Evolutionary conservation across 768 basidiomycete genomes (phyloP), one percentile per base, ranked within the genome.

Genomic region (Amanita rimosa): DNA sequence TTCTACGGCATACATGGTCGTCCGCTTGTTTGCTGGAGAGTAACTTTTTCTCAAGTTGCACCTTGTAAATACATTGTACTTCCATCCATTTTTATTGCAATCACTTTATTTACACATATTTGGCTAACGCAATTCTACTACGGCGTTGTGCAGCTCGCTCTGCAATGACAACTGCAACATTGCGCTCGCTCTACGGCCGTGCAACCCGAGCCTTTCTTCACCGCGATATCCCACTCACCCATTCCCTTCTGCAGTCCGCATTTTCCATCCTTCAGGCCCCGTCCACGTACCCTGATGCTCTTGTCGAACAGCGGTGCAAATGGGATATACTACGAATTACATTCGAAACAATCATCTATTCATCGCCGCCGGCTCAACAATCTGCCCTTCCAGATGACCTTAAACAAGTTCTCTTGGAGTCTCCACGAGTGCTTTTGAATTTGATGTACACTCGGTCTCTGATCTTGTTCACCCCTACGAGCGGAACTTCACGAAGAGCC

Each of bases 291-390:
- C 56, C 61, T 10, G 79, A 80, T 51, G 41, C 56, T 3, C 68
- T 78, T 3, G 68, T 72, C 48, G 65, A 73, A 17, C 68, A 79
- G 52, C 78, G 88, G 14, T 71, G 81, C 49, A 90, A 89, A 67
- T 92, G 89, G 89, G 88, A 92, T 57, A 79, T 92, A 49, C 78
- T 92, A 6, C 75, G 89, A 21, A 83, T 92, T 53, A 91, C 87
- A 0, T 73, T 89, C 48, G 87, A 91, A 60, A 78, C 81, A 1
- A 86, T 82, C 0, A 64, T 85, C 22, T 87, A 84, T 57, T 61
- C 76, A 11, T 73, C 83, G 0, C 76, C 78, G 1, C 74, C 79
- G 16, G 45, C 64, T 1, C 60, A 70, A 21, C 59, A 64, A 5
- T 68, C 69, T 3, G 54, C 57, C 7, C 62, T 85, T 11, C 83